Percentiles rank a stretch among this genome's conserved stretches.
Conservation (phyloP, 2,329 filamentous ascomycete genomes). For the Aschersonia sp. region DNA sequence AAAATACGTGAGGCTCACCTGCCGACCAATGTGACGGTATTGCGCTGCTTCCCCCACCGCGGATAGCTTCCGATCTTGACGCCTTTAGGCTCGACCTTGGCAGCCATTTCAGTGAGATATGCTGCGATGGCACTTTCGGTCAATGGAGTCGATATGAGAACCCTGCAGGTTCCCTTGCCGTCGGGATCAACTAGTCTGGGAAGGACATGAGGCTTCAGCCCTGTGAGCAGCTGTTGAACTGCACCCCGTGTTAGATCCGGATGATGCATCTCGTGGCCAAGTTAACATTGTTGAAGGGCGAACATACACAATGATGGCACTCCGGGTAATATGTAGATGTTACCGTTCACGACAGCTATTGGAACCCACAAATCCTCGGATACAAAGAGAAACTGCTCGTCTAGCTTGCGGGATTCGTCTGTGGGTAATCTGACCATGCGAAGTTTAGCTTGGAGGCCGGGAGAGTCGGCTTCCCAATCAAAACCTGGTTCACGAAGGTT, state of each 20-base stretch:
- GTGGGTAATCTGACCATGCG: slow-evolving; percentile 83
- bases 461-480: slow-evolving; percentile 71
- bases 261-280: not conserved
- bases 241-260: not conserved
- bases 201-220: slow-evolving; percentile 55
- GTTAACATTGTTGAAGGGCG: not conserved
- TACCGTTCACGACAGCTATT: slow-evolving; percentile 76
- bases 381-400: slow-evolving; percentile 66
- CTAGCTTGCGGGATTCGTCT: slow-evolving; percentile 48
- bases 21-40: slow-evolving; percentile 81
- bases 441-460: slow-evolving; percentile 65
- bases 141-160: slow-evolving; percentile 77
- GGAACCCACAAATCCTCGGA: slow-evolving; percentile 83
- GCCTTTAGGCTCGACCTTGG: slow-evolving; percentile 56
- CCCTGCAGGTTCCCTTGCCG: slow-evolving; percentile 63
- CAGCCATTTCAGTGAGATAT: slow-evolving; percentile 69
- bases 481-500: slow-evolving; percentile 62
- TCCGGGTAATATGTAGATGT: slow-evolving; percentile 84
- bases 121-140: slow-evolving; percentile 74
- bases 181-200: slow-evolving; percentile 66
- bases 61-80: slow-evolving; percentile 96
- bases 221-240: slow-evolving; percentile 64
- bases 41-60: slow-evolving; percentile 72
- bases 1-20: slow-evolving; percentile 19
- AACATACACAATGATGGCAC: slow-evolving; percentile 63